Conservation (phyloP, 2,329 filamentous ascomycete genomes). For the Alternaria novae-zelandiae region DNA sequence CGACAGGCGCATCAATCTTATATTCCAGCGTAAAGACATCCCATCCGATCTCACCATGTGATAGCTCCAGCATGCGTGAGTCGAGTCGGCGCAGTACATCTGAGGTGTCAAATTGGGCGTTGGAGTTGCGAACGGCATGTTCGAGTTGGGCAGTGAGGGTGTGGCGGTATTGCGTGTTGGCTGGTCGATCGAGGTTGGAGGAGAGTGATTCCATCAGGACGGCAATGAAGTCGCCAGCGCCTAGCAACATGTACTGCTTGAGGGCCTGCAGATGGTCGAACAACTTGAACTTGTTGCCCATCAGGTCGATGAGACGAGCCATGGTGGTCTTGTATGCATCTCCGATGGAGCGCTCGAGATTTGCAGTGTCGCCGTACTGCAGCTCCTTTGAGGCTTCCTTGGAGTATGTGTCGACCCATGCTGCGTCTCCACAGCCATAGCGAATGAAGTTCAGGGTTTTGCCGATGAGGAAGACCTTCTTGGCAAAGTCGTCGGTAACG, state of each 20-base stretch:
- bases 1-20: constrained; percentile 94
- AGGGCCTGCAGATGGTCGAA: constrained; percentile 91
- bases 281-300: constrained; percentile 93
- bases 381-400: constrained; percentile 92
- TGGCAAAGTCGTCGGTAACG: constrained; percentile 89
- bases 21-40: constrained; percentile 99
- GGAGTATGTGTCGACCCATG: constrained; percentile 95
- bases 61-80: constrained; percentile 96
- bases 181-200: constrained; percentile 89
- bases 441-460: constrained; percentile 98
- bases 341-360: constrained; percentile 90
- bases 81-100: constrained; percentile 92
- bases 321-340: constrained; percentile 98
- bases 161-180: constrained; percentile 95
- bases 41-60: constrained; percentile 97
- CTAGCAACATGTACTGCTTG: constrained; percentile 92
- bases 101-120: constrained; percentile 91
- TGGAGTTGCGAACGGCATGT: constrained; percentile 94
- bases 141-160: constrained; percentile 97
- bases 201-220: constrained; percentile 96
- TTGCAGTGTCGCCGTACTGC: constrained; percentile 89
- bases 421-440: constrained; percentile 89
- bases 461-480: constrained; percentile 95
- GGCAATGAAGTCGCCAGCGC: constrained; percentile 96
- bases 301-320: constrained; percentile 89